Conservation (phyloP, 768 basidiomycete species). For the Tulasnella sp. region DNA sequence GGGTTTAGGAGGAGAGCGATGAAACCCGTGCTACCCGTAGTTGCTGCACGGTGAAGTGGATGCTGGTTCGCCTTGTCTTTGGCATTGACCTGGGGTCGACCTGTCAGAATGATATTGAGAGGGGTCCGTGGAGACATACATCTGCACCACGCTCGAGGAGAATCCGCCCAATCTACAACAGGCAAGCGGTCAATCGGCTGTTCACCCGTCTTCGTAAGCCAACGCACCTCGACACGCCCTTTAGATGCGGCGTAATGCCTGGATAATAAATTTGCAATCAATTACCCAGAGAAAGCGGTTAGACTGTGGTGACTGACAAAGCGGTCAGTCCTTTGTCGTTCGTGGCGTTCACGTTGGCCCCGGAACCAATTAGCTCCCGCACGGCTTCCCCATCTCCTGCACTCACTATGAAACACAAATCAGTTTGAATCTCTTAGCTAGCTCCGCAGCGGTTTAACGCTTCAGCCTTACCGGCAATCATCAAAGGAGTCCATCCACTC, state of each 20-base stretch:
- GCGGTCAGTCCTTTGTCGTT: slow-evolving; percentile 85
- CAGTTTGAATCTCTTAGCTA: neutral
- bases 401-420: slow-evolving; percentile 57
- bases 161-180: slow-evolving; percentile 75
- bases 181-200: slow-evolving; percentile 26
- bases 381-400: slow-evolving; percentile 78
- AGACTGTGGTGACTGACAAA: slow-evolving; percentile 52
- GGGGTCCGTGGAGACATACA: slow-evolving; percentile 57
- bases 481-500: slow-evolving; percentile 76
- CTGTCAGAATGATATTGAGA: slow-evolving; percentile 39
- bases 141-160: slow-evolving; percentile 89
- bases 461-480: slow-evolving; percentile 66
- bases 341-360: slow-evolving; percentile 75
- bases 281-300: neutral
- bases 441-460: neutral
- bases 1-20: slow-evolving; percentile 83
- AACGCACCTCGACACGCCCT: slow-evolving; percentile 72
- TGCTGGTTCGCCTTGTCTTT: slow-evolving; percentile 92
- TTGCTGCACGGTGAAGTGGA: slow-evolving; percentile 94
- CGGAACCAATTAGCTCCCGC: slow-evolving; percentile 76
- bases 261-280: slow-evolving; percentile 37
- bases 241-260: slow-evolving; percentile 96
- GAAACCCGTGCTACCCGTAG: slow-evolving; percentile 91
- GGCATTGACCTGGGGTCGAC: slow-evolving; percentile 76
- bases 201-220: slow-evolving; percentile 5